phyloP scores from a whole-genome alignment of 176 grass and related monocot species.

The Coix lacrymajobi region DNA sequence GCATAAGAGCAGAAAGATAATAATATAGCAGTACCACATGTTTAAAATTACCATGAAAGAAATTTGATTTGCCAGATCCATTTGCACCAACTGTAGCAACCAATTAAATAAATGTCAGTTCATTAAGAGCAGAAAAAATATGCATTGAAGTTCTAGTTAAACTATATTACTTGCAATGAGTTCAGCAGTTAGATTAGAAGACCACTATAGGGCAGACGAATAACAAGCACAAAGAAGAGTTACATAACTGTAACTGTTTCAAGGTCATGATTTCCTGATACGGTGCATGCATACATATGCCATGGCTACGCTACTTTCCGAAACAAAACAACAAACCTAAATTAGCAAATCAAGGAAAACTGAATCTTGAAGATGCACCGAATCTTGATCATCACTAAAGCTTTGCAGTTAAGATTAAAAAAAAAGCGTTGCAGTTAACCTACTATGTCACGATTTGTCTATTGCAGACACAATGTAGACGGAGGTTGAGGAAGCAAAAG shows the following conservation, averaged over 20 bases:
- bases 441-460: constrained; percentile 2
- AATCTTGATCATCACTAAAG: not conserved
- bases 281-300: not conserved
- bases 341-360: not conserved
- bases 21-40: not conserved
- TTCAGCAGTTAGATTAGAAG: not conserved
- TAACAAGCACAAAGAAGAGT: not conserved
- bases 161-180: not conserved
- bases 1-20: not conserved
- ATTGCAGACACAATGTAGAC: not conserved
- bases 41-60: constrained; percentile 84
- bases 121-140: not conserved
- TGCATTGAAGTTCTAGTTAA: not conserved
- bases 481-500: not conserved
- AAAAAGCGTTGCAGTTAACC: not conserved
- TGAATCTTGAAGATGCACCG: not conserved
- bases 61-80: constrained; percentile 99
- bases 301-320: not conserved
- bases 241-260: not conserved
- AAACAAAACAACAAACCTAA: not conserved
- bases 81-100: constrained; percentile 88
- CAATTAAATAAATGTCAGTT: constrained; percentile 27
- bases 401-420: too few species aligned
- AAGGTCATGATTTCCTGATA: not conserved
- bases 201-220: not conserved